phyloP scores from a whole-genome alignment of 179 eudicot species.

The Pouteria campechiana region DNA sequence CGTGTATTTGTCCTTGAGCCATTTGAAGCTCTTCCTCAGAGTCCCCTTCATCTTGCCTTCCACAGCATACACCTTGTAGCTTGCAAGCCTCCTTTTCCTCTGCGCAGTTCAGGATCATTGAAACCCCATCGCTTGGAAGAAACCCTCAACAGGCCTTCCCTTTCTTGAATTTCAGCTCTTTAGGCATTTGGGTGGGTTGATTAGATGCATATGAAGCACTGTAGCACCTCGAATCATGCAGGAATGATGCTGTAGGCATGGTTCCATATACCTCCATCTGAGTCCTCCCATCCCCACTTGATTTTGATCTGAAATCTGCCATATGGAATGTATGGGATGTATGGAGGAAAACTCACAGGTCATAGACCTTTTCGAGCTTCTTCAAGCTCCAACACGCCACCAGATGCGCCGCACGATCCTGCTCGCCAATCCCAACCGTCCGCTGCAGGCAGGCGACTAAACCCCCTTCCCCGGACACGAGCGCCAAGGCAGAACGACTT shows the following conservation, averaged over 20 bases:
- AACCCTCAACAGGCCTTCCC: constrained; percentile 10
- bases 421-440: no score
- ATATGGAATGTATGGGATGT: no score
- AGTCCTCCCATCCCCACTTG: constrained; percentile 43
- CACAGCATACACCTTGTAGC: constrained; percentile 47
- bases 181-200: constrained; percentile 10
- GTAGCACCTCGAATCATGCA: constrained; percentile 72
- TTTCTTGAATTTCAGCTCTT: constrained; percentile 11
- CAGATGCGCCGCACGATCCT: no score
- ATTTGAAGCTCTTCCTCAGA: constrained; percentile 44
- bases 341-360: no score
- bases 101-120: constrained; percentile 50
- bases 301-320: constrained; percentile 49
- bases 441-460: no score
- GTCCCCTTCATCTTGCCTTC: constrained; percentile 61
- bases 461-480: no score
- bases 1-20: constrained; percentile 50
- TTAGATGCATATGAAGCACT: constrained; percentile 38
- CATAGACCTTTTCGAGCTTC: no score
- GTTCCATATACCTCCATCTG: constrained; percentile 11
- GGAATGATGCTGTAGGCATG: constrained; percentile 19
- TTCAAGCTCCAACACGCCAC: no score
- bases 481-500: no score
- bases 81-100: constrained; percentile 57
- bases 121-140: constrained; percentile 35